These are phyloP conservation scores for Jaapia argillacea DNA, from an alignment of 768 basidiomycete species.

Conservation along the genomic window DNA sequence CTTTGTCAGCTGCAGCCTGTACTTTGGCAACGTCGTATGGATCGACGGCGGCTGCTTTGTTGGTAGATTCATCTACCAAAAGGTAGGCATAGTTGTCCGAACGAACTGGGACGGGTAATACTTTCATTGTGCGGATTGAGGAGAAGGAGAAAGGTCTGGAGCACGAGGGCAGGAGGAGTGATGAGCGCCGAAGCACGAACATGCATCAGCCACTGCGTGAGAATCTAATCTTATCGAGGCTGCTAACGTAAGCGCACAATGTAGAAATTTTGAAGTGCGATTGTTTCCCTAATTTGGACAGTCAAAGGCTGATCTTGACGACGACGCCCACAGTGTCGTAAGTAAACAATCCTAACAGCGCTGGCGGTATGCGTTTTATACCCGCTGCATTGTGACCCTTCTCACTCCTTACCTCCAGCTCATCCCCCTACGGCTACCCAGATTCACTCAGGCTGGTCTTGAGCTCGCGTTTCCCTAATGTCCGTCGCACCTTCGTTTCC, in stretches of 20 bases:
- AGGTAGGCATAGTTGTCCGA: conserved; percentile 84
- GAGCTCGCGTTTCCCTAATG: no score
- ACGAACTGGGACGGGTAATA: conserved; percentile 72
- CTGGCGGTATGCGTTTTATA: no score
- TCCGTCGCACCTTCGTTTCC: no score
- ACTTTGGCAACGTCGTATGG: conserved; percentile 72
- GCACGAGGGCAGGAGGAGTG: conserved; percentile 2
- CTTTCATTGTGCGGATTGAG: conserved; percentile 40
- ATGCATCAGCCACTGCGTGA: conserved; percentile 4
- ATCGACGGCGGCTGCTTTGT: conserved; percentile 71
- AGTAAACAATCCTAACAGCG: no score
- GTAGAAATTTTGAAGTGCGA: neutral
- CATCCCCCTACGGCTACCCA: no score
- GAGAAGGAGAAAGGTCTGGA: conserved; percentile 14
- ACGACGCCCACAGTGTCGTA: no score
- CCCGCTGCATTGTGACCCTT: no score
- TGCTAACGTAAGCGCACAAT: neutral
- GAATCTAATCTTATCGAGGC: neutral
- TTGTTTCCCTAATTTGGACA: neutral
- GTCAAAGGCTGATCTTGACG: neutral
- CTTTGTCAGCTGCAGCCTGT: conserved; percentile 44
- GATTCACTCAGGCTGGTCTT: no score
- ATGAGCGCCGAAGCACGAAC: conserved; percentile 3
- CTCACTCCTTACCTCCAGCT: no score
- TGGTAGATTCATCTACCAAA: conserved; percentile 57